A percentile compares a stretch with the other conserved stretches of the same genome.
These are phyloP conservation scores for Chytriomyces sp. DNA, from an alignment of 192 early-diverging fungal genomes.

Conservation along the genomic window DNA sequence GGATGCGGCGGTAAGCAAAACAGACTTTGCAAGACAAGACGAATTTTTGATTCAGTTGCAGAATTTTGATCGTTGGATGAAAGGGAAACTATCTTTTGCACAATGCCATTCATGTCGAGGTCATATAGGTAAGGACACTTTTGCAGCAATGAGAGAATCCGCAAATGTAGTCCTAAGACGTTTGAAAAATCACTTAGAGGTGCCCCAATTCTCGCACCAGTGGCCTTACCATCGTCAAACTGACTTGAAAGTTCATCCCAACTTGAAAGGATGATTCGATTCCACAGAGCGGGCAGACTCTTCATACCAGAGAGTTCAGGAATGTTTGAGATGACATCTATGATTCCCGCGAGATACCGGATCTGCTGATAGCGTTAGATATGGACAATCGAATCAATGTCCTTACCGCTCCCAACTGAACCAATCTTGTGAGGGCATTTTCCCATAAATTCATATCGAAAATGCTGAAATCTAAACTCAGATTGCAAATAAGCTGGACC, in stretches of 20 bases:
- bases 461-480: constrained; percentile 72
- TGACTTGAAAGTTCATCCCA: no score
- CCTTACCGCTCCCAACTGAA: constrained; percentile 38
- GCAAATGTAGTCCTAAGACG: not conserved
- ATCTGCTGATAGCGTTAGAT: constrained; percentile 29
- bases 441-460: constrained; percentile 62
- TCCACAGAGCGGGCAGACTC: constrained; percentile 40
- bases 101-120: constrained; percentile 33
- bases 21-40: not conserved
- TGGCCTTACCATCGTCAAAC: no score
- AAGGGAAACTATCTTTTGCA: constrained; percentile 14
- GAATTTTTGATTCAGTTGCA: not conserved
- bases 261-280: constrained; percentile 34
- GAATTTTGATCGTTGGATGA: not conserved
- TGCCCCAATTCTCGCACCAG: not conserved
- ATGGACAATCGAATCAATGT: not conserved
- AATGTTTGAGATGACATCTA: constrained; percentile 46
- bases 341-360: constrained; percentile 55
- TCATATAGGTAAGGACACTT: constrained; percentile 48
- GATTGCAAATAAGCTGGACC: constrained; percentile 68
- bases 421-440: constrained; percentile 58
- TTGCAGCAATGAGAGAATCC: constrained; percentile 39
- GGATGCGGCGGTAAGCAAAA: not conserved
- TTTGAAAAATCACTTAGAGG: not conserved
- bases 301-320: constrained; percentile 39